Conservation (phyloP, 257 asterid genomes). For the Penstemon newberryi region DNA sequence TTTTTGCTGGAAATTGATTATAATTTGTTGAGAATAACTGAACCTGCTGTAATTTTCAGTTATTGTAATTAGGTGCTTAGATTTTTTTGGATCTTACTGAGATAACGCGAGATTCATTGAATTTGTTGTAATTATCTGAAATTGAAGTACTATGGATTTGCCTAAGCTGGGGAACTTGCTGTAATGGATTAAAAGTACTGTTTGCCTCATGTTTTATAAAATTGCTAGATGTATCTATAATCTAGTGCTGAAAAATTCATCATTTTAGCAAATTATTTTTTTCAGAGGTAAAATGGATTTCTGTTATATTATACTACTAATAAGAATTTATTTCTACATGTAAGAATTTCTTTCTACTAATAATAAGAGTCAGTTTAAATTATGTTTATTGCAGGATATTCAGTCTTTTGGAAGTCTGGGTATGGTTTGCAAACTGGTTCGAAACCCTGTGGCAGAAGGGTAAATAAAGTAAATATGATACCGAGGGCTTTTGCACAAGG, state of each 20-base stretch:
- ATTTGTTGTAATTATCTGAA: background rate
- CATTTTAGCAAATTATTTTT: no score
- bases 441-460: slow-evolving; percentile 13
- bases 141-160: background rate
- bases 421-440: slow-evolving; percentile 14
- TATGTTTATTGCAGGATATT: slow-evolving; percentile 31
- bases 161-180: background rate
- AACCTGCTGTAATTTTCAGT: background rate
- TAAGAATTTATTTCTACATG: no score
- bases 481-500: slow-evolving; percentile 13
- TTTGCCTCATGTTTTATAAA: no score
- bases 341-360: background rate
- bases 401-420: slow-evolving; percentile 4
- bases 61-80: background rate
- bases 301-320: no score
- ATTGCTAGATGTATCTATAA: no score
- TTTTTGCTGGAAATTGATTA: background rate
- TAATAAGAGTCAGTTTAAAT: slow-evolving; percentile 21
- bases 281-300: no score
- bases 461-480: slow-evolving; percentile 21
- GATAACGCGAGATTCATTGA: background rate
- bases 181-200: background rate
- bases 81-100: background rate
- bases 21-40: background rate
- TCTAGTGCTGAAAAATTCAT: no score